These are phyloP conservation scores for Entomortierella chlamydospora DNA, from an alignment of 192 early-diverging fungal genomes.

Conservation along the genomic window DNA sequence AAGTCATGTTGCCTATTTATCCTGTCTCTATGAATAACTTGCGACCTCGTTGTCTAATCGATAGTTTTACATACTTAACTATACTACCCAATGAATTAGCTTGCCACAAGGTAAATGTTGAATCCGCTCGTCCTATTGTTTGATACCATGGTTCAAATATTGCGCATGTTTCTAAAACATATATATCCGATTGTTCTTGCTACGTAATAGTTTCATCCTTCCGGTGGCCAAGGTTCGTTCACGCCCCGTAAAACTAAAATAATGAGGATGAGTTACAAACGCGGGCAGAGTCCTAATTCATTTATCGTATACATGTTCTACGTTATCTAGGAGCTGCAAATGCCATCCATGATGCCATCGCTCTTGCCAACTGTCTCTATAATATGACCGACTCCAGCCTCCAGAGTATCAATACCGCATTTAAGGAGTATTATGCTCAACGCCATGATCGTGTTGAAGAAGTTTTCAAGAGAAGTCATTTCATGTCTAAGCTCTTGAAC, in stretches of 20 bases:
- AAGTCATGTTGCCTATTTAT: not conserved
- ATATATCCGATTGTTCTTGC: too few relatives aligned
- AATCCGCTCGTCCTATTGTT: too few relatives aligned
- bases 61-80: too few relatives aligned
- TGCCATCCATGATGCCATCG: conserved; percentile 25
- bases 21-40: too few relatives aligned
- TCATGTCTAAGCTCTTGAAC: conserved; percentile 3
- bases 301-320: too few relatives aligned
- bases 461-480: not conserved
- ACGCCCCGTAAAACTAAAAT: not conserved
- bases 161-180: not conserved
- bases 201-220: not conserved
- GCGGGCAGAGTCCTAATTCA: too few relatives aligned
- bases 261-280: too few relatives aligned
- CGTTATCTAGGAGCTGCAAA: conserved; percentile 29
- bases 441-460: not conserved
- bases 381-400: not conserved
- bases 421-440: conserved; percentile 20
- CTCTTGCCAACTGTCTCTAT: conserved; percentile 27
- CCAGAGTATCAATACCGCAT: not conserved
- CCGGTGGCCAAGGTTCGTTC: conserved; percentile 1
- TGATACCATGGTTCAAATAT: too few relatives aligned
- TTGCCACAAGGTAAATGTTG: too few relatives aligned
- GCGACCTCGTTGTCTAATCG: too few relatives aligned
- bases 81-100: too few relatives aligned